A percentile compares a stretch with the other conserved stretches of the same genome.
These are phyloP conservation scores for Vitis hybrid DNA, from an alignment of 177 flowering plant genomes.

Conservation along the genomic window DNA sequence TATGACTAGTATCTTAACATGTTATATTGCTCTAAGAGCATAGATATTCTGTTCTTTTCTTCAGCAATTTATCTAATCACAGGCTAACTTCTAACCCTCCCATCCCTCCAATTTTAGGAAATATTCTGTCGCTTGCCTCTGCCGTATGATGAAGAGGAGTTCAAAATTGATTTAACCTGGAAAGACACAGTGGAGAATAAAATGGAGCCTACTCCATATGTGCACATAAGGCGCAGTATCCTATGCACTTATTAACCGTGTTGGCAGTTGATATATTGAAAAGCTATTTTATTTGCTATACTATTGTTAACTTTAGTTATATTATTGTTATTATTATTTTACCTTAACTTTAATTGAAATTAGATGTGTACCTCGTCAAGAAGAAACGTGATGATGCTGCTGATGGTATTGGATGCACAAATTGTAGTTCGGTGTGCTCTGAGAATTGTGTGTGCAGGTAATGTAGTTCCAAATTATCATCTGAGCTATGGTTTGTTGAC, in stretches of 20 bases:
- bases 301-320: not conserved
- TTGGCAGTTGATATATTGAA: not conserved
- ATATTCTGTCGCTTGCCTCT: constrained; percentile 69
- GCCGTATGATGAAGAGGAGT: constrained; percentile 78
- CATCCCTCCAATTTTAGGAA: constrained; percentile 44
- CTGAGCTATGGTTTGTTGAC: too few relatives aligned
- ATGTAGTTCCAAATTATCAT: not conserved
- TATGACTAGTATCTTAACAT: not conserved
- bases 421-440: constrained; percentile 57
- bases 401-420: constrained; percentile 75
- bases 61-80: not conserved
- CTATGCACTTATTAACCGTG: constrained; percentile 21
- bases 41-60: not conserved
- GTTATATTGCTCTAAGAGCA: not conserved
- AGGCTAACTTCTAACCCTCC: not conserved
- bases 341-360: constrained; percentile 34
- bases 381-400: constrained; percentile 66
- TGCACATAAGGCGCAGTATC: constrained; percentile 93
- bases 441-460: constrained; percentile 91
- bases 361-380: constrained; percentile 85
- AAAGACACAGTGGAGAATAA: constrained; percentile 47
- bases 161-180: constrained; percentile 55
- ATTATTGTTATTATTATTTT: not conserved
- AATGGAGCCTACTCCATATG: constrained; percentile 68
- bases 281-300: not conserved